Base-by-base conservation (phyloP, 129 eudicot genomes). In the Chrysanthemum lavandulifolium region DNA sequence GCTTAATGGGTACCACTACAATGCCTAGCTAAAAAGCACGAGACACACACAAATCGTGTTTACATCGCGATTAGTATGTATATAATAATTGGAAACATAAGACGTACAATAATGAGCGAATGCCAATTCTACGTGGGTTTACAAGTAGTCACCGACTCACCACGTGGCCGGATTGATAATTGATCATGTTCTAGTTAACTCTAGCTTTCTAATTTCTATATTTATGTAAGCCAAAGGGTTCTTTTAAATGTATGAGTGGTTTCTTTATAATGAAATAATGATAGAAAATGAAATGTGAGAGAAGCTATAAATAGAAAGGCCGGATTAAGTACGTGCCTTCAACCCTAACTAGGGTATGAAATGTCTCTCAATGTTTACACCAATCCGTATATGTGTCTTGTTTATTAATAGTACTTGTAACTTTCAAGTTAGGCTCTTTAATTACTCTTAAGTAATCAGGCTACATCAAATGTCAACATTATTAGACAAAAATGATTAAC, bases 281-380 rank as follows among this genome's bases (percentile, higher is more conserved):
- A 61, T 18, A 14, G 27, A 61, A 16, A 65, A 63, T 14, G 63
- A 19, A 77, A 77, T 69, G 71, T 47, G 70, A 69, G 81, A n/a
- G 81, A 77, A 69, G 56, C 76, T 18, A 69, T 61, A 29, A 19
- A 68, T 13, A 18, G 81, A 70, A 77, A 69, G 62, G 71, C 51
- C 33, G 70, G 76, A 68, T 77, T 76, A 69, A 18, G 40, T 59
- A 52, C 56, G 57, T 3, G 50, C 52, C 56, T 62, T 29, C 68
- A 63, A 62, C 61, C 56, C 69, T 14, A 61, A 36, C 62, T 64
- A 47, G 21, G 50, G 50, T 61, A 63, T 62, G 57, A 52, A 61
- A 21, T 68, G 59, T 14, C 66, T 23, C 53, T 9, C 45, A 55
- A 16, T 33, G 16, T 43, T 33, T 12, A 33, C 47, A 43, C 9